Conservation (phyloP, 2,329 filamentous ascomycete species). For the Fusarium illudens region DNA sequence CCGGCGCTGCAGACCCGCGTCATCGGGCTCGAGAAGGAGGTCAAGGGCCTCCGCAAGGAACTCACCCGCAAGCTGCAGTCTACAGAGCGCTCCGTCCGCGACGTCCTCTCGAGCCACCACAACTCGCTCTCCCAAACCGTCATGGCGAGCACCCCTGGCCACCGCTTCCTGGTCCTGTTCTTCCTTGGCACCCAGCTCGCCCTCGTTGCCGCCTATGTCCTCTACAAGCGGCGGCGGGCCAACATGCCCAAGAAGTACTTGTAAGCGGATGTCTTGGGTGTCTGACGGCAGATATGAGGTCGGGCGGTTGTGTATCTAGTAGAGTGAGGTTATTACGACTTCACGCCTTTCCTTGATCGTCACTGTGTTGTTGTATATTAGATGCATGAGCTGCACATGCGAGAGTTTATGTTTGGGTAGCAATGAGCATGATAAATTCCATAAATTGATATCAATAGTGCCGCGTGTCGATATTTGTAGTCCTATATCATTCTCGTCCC, state of each 20-base stretch:
- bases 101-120: conserved; percentile 60
- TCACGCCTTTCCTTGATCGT: conserved; percentile 8
- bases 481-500: conserved; percentile 5
- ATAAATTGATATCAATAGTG: conserved; percentile 13
- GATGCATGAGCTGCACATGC: conserved; percentile 28
- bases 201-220: conserved; percentile 72
- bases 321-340: conserved; percentile 21
- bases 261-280: conserved; percentile 50
- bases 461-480: not conserved
- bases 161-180: conserved; percentile 69
- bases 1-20: conserved; percentile 56
- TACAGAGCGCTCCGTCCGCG: conserved; percentile 63
- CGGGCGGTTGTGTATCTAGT: conserved; percentile 17
- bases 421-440: conserved; percentile 36
- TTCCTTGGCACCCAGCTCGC: conserved; percentile 79
- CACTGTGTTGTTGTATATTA: conserved; percentile 33
- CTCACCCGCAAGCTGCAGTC: conserved; percentile 58
- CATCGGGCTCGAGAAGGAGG: conserved; percentile 64
- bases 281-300: not conserved
- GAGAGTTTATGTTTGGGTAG: conserved; percentile 24
- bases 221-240: conserved; percentile 81
- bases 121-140: conserved; percentile 59
- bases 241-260: conserved; percentile 92
- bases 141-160: conserved; percentile 57
- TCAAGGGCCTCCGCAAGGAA: conserved; percentile 63